These are phyloP conservation scores for Xylaria arbuscula DNA, from an alignment of 2,329 filamentous ascomycete species.

Conservation along the genomic window DNA sequence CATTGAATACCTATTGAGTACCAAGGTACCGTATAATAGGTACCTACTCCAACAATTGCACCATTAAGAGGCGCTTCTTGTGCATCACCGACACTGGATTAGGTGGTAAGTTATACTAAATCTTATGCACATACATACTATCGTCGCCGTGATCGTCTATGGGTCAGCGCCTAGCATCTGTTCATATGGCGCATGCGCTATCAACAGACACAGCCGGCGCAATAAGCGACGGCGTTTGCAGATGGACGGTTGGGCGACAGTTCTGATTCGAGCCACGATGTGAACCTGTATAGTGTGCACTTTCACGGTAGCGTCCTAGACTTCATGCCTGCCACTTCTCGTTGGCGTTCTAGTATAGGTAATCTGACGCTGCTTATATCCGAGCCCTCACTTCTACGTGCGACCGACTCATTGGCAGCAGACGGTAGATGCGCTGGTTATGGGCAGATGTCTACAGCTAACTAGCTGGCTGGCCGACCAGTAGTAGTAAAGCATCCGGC, in stretches of 20 bases:
- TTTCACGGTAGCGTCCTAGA: slow-evolving; percentile 11
- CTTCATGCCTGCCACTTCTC: slow-evolving; percentile 2
- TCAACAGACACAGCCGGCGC: slow-evolving; percentile 4
- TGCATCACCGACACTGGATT: background rate
- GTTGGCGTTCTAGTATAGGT: slow-evolving; percentile 14
- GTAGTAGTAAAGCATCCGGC: slow-evolving; percentile 1
- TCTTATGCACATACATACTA: background rate
- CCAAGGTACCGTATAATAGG: background rate
- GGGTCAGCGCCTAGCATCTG: no score
- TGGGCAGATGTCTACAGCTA: slow-evolving; percentile 29
- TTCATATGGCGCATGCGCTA: slow-evolving; percentile 8
- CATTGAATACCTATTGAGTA: background rate
- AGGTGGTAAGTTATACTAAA: background rate
- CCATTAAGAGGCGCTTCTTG: background rate
- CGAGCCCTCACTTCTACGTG: slow-evolving; percentile 1
- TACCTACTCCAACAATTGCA: slow-evolving; percentile 8
- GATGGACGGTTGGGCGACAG: slow-evolving; percentile 4
- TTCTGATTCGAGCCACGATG: slow-evolving; percentile 40
- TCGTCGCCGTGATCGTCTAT: no score
- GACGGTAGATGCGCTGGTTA: slow-evolving; percentile 19
- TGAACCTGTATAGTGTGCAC: background rate
- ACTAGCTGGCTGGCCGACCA: background rate
- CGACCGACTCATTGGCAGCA: slow-evolving; percentile 7
- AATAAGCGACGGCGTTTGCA: slow-evolving; percentile 25
- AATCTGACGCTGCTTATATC: slow-evolving; percentile 11